Base-by-base conservation (phyloP, 2,329 filamentous ascomycete genomes). In the Coleophoma cylindrospora region DNA sequence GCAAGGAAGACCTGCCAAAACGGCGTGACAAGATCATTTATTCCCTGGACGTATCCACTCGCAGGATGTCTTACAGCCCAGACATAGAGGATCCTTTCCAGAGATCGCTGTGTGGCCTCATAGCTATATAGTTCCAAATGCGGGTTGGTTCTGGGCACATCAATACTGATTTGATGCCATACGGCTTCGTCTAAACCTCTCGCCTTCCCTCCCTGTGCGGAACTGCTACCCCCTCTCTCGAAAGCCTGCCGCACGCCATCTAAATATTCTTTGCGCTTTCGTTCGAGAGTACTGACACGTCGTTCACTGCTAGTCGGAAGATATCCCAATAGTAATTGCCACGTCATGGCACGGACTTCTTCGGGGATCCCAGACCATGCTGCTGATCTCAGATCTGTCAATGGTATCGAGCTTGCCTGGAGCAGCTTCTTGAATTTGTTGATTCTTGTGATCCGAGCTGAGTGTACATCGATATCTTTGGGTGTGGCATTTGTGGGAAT, bases 121-220 rank as follows among this genome's bases (percentile, higher is more conserved):
- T 96, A 97, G 57, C 89, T 82, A 70, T 99, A 99, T 0, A 99
- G 77, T 60, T 95, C 89, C 48, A 99, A 86, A 68, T 97, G 94
- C 11, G 94, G 94, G 65, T 96, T 97, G 4, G 94, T 99, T 46
- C 94, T 83, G 3, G 94, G 94, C 19, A 97, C 89, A 65, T 99
- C 94, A 63, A 99, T 99, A 69, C 91, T 96, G 70, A 99, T 97
- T 66, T 99, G 94, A 72, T 99, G 94, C 94, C 94, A 99, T 52
- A 99, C 84, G n/a, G 90, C 87, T 72, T 99, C 94, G 61, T 99
- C 95, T 15, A 99, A 72, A 2, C 91, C 92, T 54, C 81, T 71
- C 8, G 74, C 66, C 55, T 77, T 76, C 13, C 77, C 74, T 4
- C 69, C 57, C 1, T 74, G 57, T 13, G 66, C 56, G 33, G 67